Percentiles rank a stretch among this genome's conserved stretches.
Evolutionary conservation across 2,329 filamentous ascomycete species (phyloP).

Genomic region (Parastagonospora avenae): DNA sequence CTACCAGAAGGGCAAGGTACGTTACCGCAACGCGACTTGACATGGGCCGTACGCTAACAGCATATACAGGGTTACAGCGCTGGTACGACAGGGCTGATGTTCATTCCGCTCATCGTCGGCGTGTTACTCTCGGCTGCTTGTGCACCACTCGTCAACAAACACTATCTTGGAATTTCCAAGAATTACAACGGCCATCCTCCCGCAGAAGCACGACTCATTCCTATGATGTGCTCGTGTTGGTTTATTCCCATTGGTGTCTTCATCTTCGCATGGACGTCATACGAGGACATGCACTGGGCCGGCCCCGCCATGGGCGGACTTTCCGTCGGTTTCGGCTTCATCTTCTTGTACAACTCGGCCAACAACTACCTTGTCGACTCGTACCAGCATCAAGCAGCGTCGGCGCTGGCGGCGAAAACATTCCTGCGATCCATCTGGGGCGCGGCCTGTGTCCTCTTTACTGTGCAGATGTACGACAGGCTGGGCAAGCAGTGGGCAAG

Average conservation of each 20-base stretch:
- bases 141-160: slow-evolving; percentile 76
- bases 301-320: slow-evolving; percentile 72
- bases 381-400: slow-evolving; percentile 77
- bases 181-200: slow-evolving; percentile 75
- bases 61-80: slow-evolving; percentile 65
- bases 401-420: slow-evolving; percentile 80
- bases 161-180: slow-evolving; percentile 70
- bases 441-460: slow-evolving; percentile 77
- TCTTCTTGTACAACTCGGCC: slow-evolving; percentile 77
- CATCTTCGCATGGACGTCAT: slow-evolving; percentile 73
- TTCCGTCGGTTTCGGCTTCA: slow-evolving; percentile 76
- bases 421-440: slow-evolving; percentile 82
- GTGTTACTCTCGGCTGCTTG: slow-evolving; percentile 70
- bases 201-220: slow-evolving; percentile 77
- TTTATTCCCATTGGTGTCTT: slow-evolving; percentile 70
- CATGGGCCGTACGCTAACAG: background rate
- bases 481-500: slow-evolving; percentile 79
- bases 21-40: background rate
- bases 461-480: slow-evolving; percentile 71
- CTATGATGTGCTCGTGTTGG: slow-evolving; percentile 65
- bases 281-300: slow-evolving; percentile 68
- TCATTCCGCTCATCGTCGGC: slow-evolving; percentile 80
- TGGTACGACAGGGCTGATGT: slow-evolving; percentile 80
- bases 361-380: slow-evolving; percentile 64
- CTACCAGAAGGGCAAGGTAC: slow-evolving; percentile 72